Percentiles rank a stretch among this genome's conserved stretches.
phyloP scores from a whole-genome alignment of 2,329 filamentous ascomycete genomes.

The Penicillium glabrum region DNA sequence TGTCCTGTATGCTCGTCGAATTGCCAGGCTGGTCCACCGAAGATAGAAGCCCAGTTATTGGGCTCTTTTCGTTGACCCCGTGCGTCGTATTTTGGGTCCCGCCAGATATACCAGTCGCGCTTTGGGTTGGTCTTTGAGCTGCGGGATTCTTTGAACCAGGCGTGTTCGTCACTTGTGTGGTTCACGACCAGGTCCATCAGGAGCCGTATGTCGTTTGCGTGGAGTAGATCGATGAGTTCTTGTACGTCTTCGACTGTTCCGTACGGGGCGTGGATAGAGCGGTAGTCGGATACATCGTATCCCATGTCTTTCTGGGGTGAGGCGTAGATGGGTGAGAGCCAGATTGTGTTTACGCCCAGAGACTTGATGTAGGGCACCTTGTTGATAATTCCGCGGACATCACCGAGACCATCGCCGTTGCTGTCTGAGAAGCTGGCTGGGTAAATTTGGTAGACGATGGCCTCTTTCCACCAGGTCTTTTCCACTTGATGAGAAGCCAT shows the following conservation, averaged over 20 bases:
- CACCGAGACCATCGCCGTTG: conserved; percentile 60
- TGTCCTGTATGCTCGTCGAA: conserved; percentile 67
- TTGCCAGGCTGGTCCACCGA: conserved; percentile 42
- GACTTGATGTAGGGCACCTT: conserved; percentile 59
- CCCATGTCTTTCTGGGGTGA: conserved; percentile 67
- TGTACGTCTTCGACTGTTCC: conserved; percentile 59
- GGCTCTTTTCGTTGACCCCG: conserved; percentile 63
- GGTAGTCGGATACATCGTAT: conserved; percentile 65
- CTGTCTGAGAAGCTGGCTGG: conserved; percentile 45
- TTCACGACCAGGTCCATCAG: conserved; percentile 72
- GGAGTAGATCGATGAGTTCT: conserved; percentile 35
- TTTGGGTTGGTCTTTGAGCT: conserved; percentile 58
- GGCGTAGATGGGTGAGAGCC: conserved; percentile 66
- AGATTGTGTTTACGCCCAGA: conserved; percentile 63
- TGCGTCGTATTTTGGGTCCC: conserved; percentile 40
- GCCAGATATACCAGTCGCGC: conserved; percentile 63
- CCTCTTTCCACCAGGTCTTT: conserved; percentile 36
- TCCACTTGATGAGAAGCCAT: not conserved
- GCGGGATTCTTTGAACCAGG: conserved; percentile 65
- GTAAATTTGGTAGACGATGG: conserved; percentile 30
- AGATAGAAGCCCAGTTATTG: conserved; percentile 69
- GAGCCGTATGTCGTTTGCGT: conserved; percentile 61
- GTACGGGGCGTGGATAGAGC: conserved; percentile 60
- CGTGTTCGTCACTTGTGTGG: conserved; percentile 51
- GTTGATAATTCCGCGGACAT: conserved; percentile 62